These are phyloP conservation scores for Syzygium malaccense DNA, from an alignment of 441 rosid genomes.

Conservation along the genomic window DNA sequence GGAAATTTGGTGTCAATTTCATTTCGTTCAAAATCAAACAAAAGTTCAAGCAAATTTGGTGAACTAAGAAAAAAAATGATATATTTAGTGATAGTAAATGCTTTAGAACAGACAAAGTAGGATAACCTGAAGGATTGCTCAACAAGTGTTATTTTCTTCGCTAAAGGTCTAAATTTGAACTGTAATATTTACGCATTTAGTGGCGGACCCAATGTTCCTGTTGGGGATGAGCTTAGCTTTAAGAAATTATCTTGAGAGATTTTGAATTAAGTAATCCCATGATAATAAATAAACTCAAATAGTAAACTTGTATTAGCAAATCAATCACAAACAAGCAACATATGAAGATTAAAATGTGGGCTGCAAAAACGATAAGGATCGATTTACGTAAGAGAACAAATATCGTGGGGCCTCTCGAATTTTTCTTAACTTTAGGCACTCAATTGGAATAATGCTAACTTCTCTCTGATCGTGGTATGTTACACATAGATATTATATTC, in stretches of 20 bases:
- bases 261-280: neutral
- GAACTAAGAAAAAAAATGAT: neutral
- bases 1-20: neutral
- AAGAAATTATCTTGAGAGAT: neutral
- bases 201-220: neutral
- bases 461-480: neutral
- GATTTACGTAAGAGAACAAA: neutral
- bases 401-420: neutral
- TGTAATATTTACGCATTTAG: neutral
- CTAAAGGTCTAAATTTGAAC: neutral
- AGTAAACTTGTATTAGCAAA: neutral
- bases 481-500: neutral
- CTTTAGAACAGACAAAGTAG: neutral
- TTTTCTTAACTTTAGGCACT: neutral
- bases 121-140: neutral
- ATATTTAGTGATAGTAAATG: neutral
- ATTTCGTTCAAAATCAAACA: too few relatives aligned
- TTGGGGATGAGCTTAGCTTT: neutral
- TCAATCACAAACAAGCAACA: neutral
- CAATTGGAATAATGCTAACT: neutral
- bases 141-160: neutral
- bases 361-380: neutral
- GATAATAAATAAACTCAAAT: neutral
- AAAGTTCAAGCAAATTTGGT: neutral
- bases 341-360: neutral